Percentiles rank a stretch among this genome's conserved stretches.
Evolutionary conservation across 1,284 basidiomycete genomes (phyloP).

Genomic region (Thelephora terrestris): DNA sequence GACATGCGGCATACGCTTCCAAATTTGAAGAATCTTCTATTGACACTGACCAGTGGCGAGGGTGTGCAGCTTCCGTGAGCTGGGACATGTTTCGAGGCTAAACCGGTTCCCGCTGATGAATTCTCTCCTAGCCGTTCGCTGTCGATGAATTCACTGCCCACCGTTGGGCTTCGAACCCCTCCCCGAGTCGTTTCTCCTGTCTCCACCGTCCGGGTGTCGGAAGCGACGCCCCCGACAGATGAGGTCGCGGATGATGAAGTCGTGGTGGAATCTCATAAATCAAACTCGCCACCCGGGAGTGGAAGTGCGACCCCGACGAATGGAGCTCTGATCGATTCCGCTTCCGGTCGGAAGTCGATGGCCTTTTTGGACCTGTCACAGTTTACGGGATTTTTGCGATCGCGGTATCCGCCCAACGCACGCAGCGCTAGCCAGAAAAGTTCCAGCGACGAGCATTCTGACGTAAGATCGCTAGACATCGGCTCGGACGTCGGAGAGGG

Average conservation of each 20-base stretch:
- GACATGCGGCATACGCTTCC: slow-evolving; percentile 95
- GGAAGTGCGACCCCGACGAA: slow-evolving; percentile 45
- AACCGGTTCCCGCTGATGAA: not conserved
- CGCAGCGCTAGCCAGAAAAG: slow-evolving; percentile 11
- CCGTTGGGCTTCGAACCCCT: slow-evolving; percentile 1
- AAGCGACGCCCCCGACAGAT: not conserved
- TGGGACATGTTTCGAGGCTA: not conserved
- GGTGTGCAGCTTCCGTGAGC: slow-evolving; percentile 37
- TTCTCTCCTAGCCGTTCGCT: not conserved
- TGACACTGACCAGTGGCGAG: slow-evolving; percentile 73
- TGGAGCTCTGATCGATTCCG: slow-evolving; percentile 16
- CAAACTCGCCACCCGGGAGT: slow-evolving; percentile 34
- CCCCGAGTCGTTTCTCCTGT: slow-evolving; percentile 3
- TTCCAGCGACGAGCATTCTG: slow-evolving; percentile 5
- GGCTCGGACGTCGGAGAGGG: slow-evolving; percentile 1
- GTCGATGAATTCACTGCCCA: not conserved
- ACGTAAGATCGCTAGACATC: slow-evolving; percentile 4
- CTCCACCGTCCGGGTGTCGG: not conserved
- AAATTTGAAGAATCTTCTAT: slow-evolving; percentile 88
- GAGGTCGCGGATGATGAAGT: not conserved
- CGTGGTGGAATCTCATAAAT: slow-evolving; percentile 1
- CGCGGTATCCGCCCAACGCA: slow-evolving; percentile 40
- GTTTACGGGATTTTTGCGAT: slow-evolving; percentile 52
- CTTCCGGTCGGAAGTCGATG: slow-evolving; percentile 28
- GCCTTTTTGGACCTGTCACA: slow-evolving; percentile 49